Base-by-base conservation (phyloP, 2,329 filamentous ascomycete genomes). In the Venturia effusa region DNA sequence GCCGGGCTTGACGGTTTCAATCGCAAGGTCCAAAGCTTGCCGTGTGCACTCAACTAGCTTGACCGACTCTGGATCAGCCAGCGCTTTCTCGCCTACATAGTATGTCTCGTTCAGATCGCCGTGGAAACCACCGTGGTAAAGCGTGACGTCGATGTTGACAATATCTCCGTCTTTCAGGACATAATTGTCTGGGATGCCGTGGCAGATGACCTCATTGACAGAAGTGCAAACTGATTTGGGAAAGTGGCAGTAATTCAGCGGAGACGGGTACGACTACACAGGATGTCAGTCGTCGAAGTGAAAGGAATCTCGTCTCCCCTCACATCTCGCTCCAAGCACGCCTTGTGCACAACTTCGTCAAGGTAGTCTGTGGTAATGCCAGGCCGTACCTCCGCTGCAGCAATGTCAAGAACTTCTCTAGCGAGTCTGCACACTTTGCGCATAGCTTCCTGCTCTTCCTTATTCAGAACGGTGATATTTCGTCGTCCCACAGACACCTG, bases 161-260 rank as follows among this genome's bases (percentile, higher is more conserved):
- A 99, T 97, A 71, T 99, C 94, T 67, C 94, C 94, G 69, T 99
- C 93, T 67, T 91, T 78, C 1, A 99, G 82, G 8, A 89, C 81
- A 64, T 94, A 86, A 74, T 96, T 86, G 72, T 99, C 94, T 19
- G 94, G 94, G 67, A 99, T 99, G 62, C 94, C 94, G 80, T 99
- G 94, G 80, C 94, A 99, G 75, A 99, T 97, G 68, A 96, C 89
- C 77, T 99, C 94, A 80, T 99, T 99, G 61, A 90, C 79, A 2
- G 93, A 97, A 3, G 93, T 97, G 78, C 94, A 99, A 67, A 97
- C 90, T 0, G 94, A 99, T 79, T 99, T 99, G 68, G 94, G 94
- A 78, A 97, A 99, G 76, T 92, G 82, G 80, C 90, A 89, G 78
- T 97, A 97, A 79, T 97, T 97, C 40, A 97, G 80, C 1, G 93